Base-by-base conservation (phyloP, 441 rosid species). In the Erodium texanum region DNA sequence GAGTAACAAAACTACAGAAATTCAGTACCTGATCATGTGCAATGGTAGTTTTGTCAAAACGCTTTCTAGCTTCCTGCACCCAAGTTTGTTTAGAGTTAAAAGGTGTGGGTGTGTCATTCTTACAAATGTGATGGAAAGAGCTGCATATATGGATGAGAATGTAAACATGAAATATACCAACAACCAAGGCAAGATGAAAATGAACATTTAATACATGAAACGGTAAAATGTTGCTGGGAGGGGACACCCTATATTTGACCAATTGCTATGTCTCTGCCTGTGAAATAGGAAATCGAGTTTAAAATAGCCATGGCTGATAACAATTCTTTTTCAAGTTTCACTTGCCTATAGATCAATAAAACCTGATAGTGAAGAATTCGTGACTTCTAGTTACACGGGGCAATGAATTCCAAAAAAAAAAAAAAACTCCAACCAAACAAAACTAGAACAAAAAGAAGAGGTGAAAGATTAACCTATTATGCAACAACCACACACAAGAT, bases 31-130 rank as follows among this genome's bases (percentile, higher is more conserved):
- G 78, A 67, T 75, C 78, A 62, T 75, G 70, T 24, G 54, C 64
- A 64, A 75, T 68, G 62, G 74, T 62, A 43, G 78, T 74, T 62
- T 75, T 75, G 71, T 75, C 78, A 64, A 75, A 75, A 29, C 74
- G 68, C 66, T 75, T 70, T 12, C 74, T 66, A 12, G 71, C 70
- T 66, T 75, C 78, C 78, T 62, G 65, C 36, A 62, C 14, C 4
- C 65, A 62, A 62, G 41, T 23, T 62, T 24, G 36, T 6, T 29
- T 29, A 62, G 41, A 18, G 18, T 24, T 62, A 62, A 23, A 12
- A 62, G 16, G 18, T 6, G 38, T 18, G 59, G 7, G 22, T 6
- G 64, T 12, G 24, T 23, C 29, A 16, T 27, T 14, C 34, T 24
- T 62, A 27, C 10, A 62, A 38, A 24, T 24, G 38, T 15, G 15